These are phyloP conservation scores for Hypoxylon sp. DNA, from an alignment of 2,329 filamentous ascomycete species.

Conservation along the genomic window DNA sequence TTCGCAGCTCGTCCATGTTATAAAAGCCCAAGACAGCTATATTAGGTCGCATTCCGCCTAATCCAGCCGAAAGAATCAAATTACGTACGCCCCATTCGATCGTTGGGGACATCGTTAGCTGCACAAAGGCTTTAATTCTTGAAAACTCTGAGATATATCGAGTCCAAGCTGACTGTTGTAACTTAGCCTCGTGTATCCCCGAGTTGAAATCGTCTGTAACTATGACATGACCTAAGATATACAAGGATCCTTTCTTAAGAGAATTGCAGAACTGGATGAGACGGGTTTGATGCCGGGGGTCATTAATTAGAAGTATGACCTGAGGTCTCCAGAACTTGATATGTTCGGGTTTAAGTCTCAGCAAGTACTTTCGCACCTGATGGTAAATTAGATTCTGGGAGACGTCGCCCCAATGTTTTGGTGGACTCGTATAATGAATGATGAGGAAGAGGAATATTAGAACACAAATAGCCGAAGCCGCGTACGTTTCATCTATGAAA, in stretches of 20 bases:
- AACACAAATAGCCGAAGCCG: slow-evolving; percentile 79
- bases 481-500: slow-evolving; percentile 87
- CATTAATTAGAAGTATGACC: slow-evolving; percentile 86
- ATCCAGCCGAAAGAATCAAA: slow-evolving; percentile 82
- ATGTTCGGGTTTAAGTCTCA: slow-evolving; percentile 87
- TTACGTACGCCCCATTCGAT: slow-evolving; percentile 90
- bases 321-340: slow-evolving; percentile 96
- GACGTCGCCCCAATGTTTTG: slow-evolving; percentile 91
- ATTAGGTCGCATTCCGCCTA: slow-evolving; percentile 91
- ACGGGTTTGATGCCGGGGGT: slow-evolving; percentile 84
- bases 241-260: slow-evolving; percentile 87
- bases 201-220: slow-evolving; percentile 85
- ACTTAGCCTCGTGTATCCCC: slow-evolving; percentile 83
- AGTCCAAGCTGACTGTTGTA: slow-evolving; percentile 86
- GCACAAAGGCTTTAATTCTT: slow-evolving; percentile 90
- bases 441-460: slow-evolving; percentile 84
- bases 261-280: slow-evolving; percentile 94
- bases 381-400: slow-evolving; percentile 89
- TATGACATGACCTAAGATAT: slow-evolving; percentile 89
- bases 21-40: slow-evolving; percentile 87
- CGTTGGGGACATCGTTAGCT: slow-evolving; percentile 85
- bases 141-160: slow-evolving; percentile 87
- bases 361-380: slow-evolving; percentile 88
- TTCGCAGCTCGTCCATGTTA: slow-evolving; percentile 82
- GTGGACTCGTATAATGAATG: slow-evolving; percentile 87